Evolutionary conservation across 2,329 filamentous ascomycete species (phyloP), one percentile per base, ranked within the genome.

Genomic region (Botrytis cinerea): DNA sequence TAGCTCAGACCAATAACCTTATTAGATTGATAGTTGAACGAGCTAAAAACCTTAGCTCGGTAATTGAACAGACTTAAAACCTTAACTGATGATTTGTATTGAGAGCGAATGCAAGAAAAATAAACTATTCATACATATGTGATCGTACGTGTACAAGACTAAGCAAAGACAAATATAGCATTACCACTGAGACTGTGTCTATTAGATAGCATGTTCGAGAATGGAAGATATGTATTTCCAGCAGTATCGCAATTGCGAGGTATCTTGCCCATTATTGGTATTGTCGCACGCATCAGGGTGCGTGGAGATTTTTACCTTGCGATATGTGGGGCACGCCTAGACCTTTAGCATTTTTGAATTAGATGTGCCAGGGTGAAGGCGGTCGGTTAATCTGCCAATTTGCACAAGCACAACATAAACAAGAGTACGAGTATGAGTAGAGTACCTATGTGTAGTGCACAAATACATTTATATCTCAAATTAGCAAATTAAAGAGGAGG

Each of bases 201-300:
- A 1, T 60, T 51, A n/a, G 25, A 43, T 14, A 60, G n/a, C 22
- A 28, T 22, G 45, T 62, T 40, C 0, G 57, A 62, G 25, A 20
- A 62, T 25, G 28, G 28, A 14, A 51, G 20, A 62, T 51, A 22
- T 14, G 3, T 48, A 10, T 51, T 51, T 5, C 43, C 28, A 43
- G 28, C 12, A 6, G 28, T 48, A 14, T 14, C 3, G 18, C n/a
- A 22, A 35, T 71, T 22, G 69, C 22, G 4, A 38, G 28, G 9
- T 70, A 62, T 62, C 5, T 35, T 61, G 40, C 38, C 18, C 38
- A 45, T 43, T 61, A 57, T 45, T 69, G n/a, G n/a, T 62, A 35
- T 51, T 28, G 20, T 46, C n/a, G 57, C 7, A n/a, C 20, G 48
- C 18, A 62, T 9, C 10, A 20, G 5, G 40, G 28, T 25, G 43